Base-by-base conservation (phyloP, 108 stramenopile genomes). In the Hondaea fermentalgiana region DNA sequence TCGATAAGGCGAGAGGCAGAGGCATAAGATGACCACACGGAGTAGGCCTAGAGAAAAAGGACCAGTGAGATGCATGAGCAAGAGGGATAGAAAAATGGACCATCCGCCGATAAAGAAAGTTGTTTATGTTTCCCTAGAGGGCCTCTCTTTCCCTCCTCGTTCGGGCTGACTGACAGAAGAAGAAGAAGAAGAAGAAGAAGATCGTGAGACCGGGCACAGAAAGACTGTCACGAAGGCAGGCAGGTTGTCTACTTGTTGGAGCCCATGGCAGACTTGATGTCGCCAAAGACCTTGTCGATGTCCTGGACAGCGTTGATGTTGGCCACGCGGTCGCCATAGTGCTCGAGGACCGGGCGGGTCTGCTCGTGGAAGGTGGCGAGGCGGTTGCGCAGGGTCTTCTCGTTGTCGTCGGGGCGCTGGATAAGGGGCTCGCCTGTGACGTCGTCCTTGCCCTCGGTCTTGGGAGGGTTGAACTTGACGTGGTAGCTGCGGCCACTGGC, bases 361-460 rank as follows among this genome's bases (percentile, higher is more conserved):
- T 98, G 97, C 58, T 95, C 91, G 93, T 98, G 99, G 93, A 98
- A 99, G 43, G 95, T 94, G 60, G 92, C 88, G 94, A 99, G 94
- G 71, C 99, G 95, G 90, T 95, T 97, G 19, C 92, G 92, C 60
- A 99, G 93, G 49, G 97, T 98, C 6, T 92, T 90, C 35, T 95
- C 96, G 23, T 97, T 99, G 92, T 99, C 99, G 94, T 99, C 99
- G 14, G 94, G 92, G 59, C 99, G 96, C 89, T 97, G 97, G 94
- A 98, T 98, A 76, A 99, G 92, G 16, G 95, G 89, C 58, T 98
- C 99, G 23, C 98, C 97, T 25, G 99, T 98, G 47, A 93, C 93
- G 93, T 98, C 97, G 89, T 98, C 97, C 87, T 88, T 71, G 72
- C 87, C 88, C 28, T 60, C 88, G 59, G 23, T 57, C 90, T 92